Conservation (phyloP, 306 rosid species). For the Lupinus albus region DNA sequence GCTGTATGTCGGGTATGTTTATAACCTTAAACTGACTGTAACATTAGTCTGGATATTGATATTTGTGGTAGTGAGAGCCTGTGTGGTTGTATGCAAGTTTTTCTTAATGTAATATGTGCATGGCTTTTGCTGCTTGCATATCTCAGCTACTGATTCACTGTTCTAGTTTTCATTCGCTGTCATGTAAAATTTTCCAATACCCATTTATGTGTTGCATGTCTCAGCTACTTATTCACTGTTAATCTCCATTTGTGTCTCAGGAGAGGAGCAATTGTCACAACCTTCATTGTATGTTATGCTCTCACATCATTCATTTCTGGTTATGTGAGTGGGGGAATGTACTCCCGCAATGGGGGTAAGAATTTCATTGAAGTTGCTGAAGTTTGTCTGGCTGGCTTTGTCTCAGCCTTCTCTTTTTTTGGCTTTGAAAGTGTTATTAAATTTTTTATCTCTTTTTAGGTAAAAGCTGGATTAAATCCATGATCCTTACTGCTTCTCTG, state of each 20-base stretch:
- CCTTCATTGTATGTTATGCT: slow-evolving; percentile 96
- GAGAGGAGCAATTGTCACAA: slow-evolving; percentile 98
- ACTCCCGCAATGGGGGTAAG: slow-evolving; percentile 93
- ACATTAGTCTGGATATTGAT: slow-evolving; percentile 19
- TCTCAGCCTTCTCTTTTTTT: slow-evolving; percentile 23
- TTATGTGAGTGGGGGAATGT: slow-evolving; percentile 98
- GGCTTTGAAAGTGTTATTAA: slow-evolving; percentile 19
- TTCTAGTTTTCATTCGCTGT: not conserved
- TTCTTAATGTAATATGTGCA: slow-evolving; percentile 3
- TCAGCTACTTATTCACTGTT: slow-evolving; percentile 2
- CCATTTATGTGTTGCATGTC: not conserved
- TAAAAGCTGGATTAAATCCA: slow-evolving; percentile 94
- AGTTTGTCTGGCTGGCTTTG: slow-evolving; percentile 31
- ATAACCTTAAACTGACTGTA: slow-evolving; percentile 28
- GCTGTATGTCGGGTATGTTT: slow-evolving; percentile 78
- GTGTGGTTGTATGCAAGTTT: slow-evolving; percentile 21
- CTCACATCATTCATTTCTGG: slow-evolving; percentile 99
- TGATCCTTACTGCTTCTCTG: slow-evolving; percentile 97
- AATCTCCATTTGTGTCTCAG: slow-evolving; percentile 48
- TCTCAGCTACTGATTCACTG: slow-evolving; percentile 7
- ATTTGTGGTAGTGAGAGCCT: slow-evolving; percentile 3
- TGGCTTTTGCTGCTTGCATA: slow-evolving; percentile 29
- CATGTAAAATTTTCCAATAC: too few relatives aligned
- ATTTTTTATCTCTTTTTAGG: slow-evolving; percentile 53
- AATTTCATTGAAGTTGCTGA: slow-evolving; percentile 32